These are phyloP conservation scores for Calonectria pseudoreteaudii DNA, from an alignment of 2,329 filamentous ascomycete genomes.

Conservation along the genomic window DNA sequence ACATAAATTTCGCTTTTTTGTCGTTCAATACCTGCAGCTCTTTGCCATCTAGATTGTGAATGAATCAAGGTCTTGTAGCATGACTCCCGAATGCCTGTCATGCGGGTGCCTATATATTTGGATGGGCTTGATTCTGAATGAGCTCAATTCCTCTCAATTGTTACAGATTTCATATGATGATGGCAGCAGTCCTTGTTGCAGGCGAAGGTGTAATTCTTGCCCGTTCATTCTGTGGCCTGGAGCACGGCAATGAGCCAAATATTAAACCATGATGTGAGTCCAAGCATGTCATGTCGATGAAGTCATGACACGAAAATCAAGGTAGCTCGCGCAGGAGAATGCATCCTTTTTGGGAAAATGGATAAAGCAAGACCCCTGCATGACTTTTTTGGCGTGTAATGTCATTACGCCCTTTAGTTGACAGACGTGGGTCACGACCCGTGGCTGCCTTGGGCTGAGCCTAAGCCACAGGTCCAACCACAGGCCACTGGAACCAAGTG, in stretches of 20 bases:
- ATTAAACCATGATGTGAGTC: neutral
- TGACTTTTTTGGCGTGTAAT: neutral
- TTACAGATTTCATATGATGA: neutral
- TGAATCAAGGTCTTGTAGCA: neutral
- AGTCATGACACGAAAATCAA: neutral
- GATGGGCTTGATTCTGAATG: neutral
- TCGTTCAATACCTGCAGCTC: neutral
- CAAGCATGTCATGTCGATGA: neutral
- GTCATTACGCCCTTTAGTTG: constrained; percentile 37
- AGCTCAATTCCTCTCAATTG: neutral
- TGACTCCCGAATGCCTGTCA: neutral
- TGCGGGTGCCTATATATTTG: neutral
- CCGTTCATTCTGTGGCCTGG: neutral
- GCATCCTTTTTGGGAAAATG: neutral
- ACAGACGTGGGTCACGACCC: constrained; percentile 22
- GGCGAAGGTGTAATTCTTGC: neutral
- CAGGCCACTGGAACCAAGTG: neutral
- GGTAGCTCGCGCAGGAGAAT: neutral
- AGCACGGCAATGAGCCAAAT: neutral
- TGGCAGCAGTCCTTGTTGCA: neutral
- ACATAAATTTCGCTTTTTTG: constrained; percentile 25
- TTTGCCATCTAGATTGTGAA: neutral
- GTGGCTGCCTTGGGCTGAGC: constrained; percentile 11
- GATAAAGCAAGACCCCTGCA: neutral
- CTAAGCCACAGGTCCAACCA: neutral